Evolutionary conservation across 73 alveolate species (phyloP), one percentile per base, ranked within the genome.

Genomic region (Paramecium pentaurelia): DNA sequence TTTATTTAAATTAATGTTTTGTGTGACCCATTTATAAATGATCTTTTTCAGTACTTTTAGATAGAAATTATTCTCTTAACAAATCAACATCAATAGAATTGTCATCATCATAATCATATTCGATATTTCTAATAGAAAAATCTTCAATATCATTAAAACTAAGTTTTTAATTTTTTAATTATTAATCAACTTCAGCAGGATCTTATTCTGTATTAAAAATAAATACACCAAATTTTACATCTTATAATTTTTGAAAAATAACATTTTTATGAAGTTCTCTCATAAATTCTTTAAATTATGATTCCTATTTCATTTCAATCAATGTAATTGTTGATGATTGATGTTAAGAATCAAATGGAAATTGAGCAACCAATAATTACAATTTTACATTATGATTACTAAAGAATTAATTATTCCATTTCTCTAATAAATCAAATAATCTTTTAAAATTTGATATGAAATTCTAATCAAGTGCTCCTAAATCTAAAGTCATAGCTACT

Each of bases 401-500:
- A 49, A 80, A 80, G 18, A 80, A 80, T 27, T 8, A 16, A 12
- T 49, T 44, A 47, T 80, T 80, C 91, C 91, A 80, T 45, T 80
- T 80, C 38, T 42, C 71, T 12, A 80, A 47, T 49, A 80, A 25
- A 42, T 45, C 58, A 49, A 42, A 80, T 25, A 80, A 47, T 42
- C 58, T 44, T 80, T 27, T 80, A 27, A 80, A 80, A 10, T 80
- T 80, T 18, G 47, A 45, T 40, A 80, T 49, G 38, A 80, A 80
- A 45, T 27, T 27, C 14, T 27, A 14, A 42, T 60, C 36, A 1
- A 42, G 8, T 18, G 91, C 91, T 80, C 91, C 91, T 1, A 32
- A 80, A 80, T 80, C 91, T 8, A 80, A 47, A 25, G 91, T 80
- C 91, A 80, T 80, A 8, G 91, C 47, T 45, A 80, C 73, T 45